Evolutionary conservation across 2,329 filamentous ascomycete genomes (phyloP).

Genomic region (Pseudocercospora pini-densiflorae): DNA sequence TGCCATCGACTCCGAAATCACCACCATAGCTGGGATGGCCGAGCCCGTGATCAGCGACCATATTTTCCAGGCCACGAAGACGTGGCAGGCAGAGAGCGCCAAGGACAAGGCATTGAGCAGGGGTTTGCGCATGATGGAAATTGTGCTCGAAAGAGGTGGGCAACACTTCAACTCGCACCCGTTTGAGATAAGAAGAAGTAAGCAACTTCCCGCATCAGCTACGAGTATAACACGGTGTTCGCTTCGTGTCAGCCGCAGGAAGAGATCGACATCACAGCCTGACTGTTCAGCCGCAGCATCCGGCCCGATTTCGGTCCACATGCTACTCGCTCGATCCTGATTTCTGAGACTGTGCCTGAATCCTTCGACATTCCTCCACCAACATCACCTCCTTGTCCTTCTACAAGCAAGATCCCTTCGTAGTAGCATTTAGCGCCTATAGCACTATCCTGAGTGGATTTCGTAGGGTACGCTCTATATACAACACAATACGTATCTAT

Average conservation of each 20-base stretch:
- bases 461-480: background rate
- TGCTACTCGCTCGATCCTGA: background rate
- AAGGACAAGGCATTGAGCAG: background rate
- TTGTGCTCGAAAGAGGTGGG: background rate
- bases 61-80: constrained; percentile 4
- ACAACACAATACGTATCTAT: background rate
- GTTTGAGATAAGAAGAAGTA: background rate
- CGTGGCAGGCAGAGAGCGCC: background rate
- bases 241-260: background rate
- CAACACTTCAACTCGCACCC: background rate
- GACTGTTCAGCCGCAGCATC: background rate
- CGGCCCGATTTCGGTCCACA: background rate
- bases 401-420: background rate
- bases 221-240: background rate
- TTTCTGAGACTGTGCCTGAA: constrained; percentile 2
- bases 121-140: background rate
- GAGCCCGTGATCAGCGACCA: background rate
- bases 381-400: constrained; percentile 1
- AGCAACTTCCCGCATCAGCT: background rate
- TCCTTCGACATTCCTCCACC: background rate
- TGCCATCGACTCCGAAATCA: constrained; percentile 7
- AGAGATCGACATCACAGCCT: background rate
- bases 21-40: constrained; percentile 3
- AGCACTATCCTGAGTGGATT: background rate
- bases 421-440: background rate